Percentiles rank a stretch among this genome's conserved stretches.
Conservation (phyloP, 2,329 filamentous ascomycete species). For the Beauveria asiatica region DNA sequence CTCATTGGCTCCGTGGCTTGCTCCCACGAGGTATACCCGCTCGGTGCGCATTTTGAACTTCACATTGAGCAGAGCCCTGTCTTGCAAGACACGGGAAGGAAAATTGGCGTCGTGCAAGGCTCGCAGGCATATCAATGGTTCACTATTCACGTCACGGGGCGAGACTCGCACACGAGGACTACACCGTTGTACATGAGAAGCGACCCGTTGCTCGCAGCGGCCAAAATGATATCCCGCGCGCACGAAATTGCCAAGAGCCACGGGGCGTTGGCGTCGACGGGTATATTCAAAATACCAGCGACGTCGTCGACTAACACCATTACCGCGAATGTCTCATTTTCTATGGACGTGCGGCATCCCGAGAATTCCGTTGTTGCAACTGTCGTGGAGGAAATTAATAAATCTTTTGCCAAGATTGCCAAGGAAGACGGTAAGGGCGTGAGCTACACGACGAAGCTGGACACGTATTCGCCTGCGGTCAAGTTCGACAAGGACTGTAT, state of each 20-base stretch:
- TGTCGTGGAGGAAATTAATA: constrained; percentile 24
- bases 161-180: constrained; percentile 24
- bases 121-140: constrained; percentile 26
- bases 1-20: constrained; percentile 38
- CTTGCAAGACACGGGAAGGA: constrained; percentile 39
- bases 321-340: constrained; percentile 56
- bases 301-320: constrained; percentile 65
- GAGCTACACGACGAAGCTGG: constrained; percentile 49
- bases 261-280: constrained; percentile 23
- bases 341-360: constrained; percentile 55
- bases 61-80: constrained; percentile 81
- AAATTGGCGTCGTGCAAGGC: constrained; percentile 25
- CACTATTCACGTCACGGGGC: constrained; percentile 21
- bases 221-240: constrained; percentile 25
- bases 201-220: constrained; percentile 26
- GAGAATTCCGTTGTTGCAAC: constrained; percentile 43
- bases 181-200: constrained; percentile 25
- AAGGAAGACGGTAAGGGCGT: constrained; percentile 22
- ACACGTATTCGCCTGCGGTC: constrained; percentile 51
- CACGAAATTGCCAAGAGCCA: constrained; percentile 20
- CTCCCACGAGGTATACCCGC: constrained; percentile 31
- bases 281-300: constrained; percentile 31
- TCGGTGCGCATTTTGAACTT: constrained; percentile 73
- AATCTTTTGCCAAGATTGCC: constrained; percentile 18
- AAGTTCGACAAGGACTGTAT: constrained; percentile 61